phyloP scores from a whole-genome alignment of 2,329 filamentous ascomycete species.

The Cephalotrichum gorgonifer region DNA sequence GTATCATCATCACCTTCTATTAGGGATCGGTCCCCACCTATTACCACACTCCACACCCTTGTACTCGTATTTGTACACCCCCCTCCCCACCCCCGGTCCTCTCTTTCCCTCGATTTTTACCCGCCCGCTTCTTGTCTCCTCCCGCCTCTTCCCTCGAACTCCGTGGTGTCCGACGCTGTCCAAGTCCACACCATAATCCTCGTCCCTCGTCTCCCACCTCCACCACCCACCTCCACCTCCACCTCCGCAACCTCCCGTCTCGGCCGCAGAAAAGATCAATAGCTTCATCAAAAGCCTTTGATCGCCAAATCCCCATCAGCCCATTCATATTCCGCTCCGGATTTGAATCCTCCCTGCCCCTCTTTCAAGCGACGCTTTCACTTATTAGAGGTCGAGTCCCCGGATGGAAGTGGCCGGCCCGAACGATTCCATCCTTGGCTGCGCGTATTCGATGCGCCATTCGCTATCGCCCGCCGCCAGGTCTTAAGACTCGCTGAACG shows the following conservation, averaged over 20 bases:
- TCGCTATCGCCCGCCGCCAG: background rate
- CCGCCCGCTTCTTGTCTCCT: conserved; percentile 1
- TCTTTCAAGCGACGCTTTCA: background rate
- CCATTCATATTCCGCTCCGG: too few species aligned
- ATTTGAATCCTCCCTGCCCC: background rate
- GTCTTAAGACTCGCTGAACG: background rate
- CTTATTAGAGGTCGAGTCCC: background rate
- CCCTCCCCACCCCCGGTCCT: background rate
- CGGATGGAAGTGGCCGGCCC: background rate
- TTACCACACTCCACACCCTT: background rate
- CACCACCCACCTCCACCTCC: background rate
- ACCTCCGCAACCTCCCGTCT: background rate
- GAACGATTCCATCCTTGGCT: background rate
- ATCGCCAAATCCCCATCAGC: background rate
- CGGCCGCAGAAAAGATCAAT: background rate
- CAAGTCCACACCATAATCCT: background rate
- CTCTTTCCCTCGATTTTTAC: conserved; percentile 1
- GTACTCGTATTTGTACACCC: background rate
- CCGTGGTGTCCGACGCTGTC: background rate
- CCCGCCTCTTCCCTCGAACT: background rate
- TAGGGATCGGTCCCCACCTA: too few species aligned
- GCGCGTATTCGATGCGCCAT: background rate
- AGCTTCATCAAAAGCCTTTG: background rate
- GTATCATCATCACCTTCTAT: background rate
- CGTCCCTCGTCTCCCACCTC: conserved; percentile 1